Base-by-base conservation (phyloP, 768 basidiomycete genomes). In the Tubosaeta sp. region DNA sequence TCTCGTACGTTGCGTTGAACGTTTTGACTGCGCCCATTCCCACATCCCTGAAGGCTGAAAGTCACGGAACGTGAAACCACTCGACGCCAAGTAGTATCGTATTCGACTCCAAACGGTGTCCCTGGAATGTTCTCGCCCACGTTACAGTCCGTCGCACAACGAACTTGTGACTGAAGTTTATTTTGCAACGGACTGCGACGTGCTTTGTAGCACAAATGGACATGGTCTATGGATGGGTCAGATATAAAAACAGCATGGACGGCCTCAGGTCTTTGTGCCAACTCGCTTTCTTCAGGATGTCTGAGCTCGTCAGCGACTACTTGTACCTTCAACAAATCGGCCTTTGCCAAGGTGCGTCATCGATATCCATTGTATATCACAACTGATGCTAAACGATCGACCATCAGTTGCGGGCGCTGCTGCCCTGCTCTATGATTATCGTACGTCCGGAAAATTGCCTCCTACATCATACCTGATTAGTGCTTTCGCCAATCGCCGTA, bases 341-440 rank as follows among this genome's bases (percentile, higher is more conserved):
- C 8, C 39, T 52, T 12, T 52, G 48, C 27, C 55, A 54, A 50
- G 43, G 60, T 58, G 34, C 5, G 60, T 32, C 33, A 11, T n/a
- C n/a, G n/a, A n/a, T n/a, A n/a, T n/a, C 33, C 8, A 16, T 16
- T 12, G 25, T 35, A 34, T 12, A 14, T 34, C 25, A 0, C 47
- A 16, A 3, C 8, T 16, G 10, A 3, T 0, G 4, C 48, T 52
- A 3, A 52, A 10, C 11, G 10, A 50, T 51, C n/a, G 11, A 12
- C 29, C 6, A 35, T 47, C 32, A 62, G 54, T 46, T 19, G 61
- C 61, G 9, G 16, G 48, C 27, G 41, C 32, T 17, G 19, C 57
- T 1, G 59, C 50, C 17, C 27, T 62, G 16, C 5, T 56, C 17
- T 61, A 59, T 34, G 59, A 61, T 51, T 56, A 52, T 39, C 2